Evolutionary conservation across 768 basidiomycete species (phyloP).

Genomic region (Paxillus involutus): DNA sequence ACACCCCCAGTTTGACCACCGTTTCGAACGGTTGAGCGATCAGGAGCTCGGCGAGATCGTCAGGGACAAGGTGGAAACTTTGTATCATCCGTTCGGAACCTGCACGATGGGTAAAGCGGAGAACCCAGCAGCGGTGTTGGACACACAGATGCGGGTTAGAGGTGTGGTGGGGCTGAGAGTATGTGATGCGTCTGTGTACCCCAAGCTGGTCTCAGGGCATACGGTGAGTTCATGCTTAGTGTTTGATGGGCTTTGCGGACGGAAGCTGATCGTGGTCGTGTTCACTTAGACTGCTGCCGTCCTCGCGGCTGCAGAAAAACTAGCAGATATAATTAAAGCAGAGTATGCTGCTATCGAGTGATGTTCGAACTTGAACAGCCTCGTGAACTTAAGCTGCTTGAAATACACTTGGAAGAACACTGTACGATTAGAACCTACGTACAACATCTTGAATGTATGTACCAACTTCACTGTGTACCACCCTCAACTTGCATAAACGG

Average conservation of each 20-base stretch:
- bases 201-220: conserved; percentile 44
- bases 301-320: conserved; percentile 35
- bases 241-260: neutral
- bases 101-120: conserved; percentile 39
- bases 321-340: conserved; percentile 33
- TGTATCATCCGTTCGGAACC: conserved; percentile 46
- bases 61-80: conserved; percentile 35
- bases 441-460: neutral
- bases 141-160: conserved; percentile 41
- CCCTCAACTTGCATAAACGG: conserved; percentile 25
- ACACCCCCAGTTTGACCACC: conserved; percentile 37
- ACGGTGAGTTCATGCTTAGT: conserved; percentile 34
- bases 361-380: neutral
- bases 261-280: neutral
- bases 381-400: neutral
- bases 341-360: conserved; percentile 9
- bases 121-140: conserved; percentile 41
- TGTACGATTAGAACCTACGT: no score
- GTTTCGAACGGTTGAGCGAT: conserved; percentile 32
- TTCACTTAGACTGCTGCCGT: conserved; percentile 24
- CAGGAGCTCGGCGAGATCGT: conserved; percentile 35
- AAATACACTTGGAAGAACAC: neutral
- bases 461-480: neutral
- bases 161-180: conserved; percentile 43
- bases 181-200: conserved; percentile 47